Percentiles rank a stretch among this genome's conserved stretches.
phyloP scores from a whole-genome alignment of 1,284 basidiomycete genomes.

The Boletus nobilissimus region DNA sequence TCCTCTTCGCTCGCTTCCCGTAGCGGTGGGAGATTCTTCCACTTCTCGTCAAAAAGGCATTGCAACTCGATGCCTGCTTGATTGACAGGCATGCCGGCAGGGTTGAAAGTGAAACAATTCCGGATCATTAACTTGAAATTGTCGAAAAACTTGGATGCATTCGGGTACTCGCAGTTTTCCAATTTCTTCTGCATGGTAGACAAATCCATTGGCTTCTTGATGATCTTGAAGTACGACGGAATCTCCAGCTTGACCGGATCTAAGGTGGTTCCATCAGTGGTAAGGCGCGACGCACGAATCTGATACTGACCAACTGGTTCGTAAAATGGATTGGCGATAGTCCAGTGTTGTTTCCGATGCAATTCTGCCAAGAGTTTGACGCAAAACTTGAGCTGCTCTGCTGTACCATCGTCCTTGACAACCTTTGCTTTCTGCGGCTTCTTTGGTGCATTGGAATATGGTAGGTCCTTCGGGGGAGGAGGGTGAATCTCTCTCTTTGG shows the following conservation, averaged over 20 bases:
- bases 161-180: constrained; percentile 78
- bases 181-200: constrained; percentile 89
- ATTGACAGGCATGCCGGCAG: constrained; percentile 87
- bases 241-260: constrained; percentile 85
- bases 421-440: constrained; percentile 71
- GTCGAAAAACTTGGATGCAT: constrained; percentile 82
- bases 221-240: constrained; percentile 85
- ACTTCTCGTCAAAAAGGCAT: constrained; percentile 90
- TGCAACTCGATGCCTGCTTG: constrained; percentile 85
- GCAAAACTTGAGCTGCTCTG: constrained; percentile 89
- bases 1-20: constrained; percentile 63
- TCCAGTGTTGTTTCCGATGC: constrained; percentile 81
- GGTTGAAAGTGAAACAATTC: constrained; percentile 96
- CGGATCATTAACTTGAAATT: constrained; percentile 95
- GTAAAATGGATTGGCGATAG: constrained; percentile 87
- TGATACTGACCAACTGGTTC: constrained; percentile 85
- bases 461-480: constrained; percentile 90
- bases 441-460: constrained; percentile 82
- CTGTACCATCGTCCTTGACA: constrained; percentile 74
- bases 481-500: constrained; percentile 98
- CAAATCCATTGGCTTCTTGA: constrained; percentile 97
- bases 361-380: constrained; percentile 81
- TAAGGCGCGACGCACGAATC: neutral
- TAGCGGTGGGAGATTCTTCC: constrained; percentile 80
- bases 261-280: constrained; percentile 40